Percentiles rank a stretch among this genome's conserved stretches.
phyloP scores from a whole-genome alignment of 257 asterid genomes.

The Nicotiana otophora region DNA sequence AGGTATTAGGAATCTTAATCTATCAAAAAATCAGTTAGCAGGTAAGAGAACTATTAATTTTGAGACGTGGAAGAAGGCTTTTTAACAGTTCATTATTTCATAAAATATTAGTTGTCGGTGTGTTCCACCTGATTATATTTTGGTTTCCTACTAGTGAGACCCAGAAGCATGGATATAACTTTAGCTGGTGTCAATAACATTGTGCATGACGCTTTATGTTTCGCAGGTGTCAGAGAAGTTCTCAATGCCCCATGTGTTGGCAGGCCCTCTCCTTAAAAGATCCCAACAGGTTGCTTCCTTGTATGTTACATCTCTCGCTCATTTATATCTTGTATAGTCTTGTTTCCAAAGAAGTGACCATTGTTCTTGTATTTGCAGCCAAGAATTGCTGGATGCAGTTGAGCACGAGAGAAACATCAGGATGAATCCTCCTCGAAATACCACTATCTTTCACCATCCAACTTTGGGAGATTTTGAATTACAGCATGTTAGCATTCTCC shows the following conservation, averaged over 20 bases:
- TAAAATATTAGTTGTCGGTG: too few species aligned
- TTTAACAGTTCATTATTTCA: not conserved
- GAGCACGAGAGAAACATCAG: constrained; percentile 77
- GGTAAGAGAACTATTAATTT: too few species aligned
- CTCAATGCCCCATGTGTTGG: constrained; percentile 96
- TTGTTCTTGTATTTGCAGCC: constrained; percentile 45
- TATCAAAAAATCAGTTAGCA: too few species aligned
- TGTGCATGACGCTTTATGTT: not conserved
- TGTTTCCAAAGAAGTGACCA: not conserved
- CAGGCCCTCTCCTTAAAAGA: constrained; percentile 71
- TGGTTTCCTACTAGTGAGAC: too few species aligned
- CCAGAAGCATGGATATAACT: not conserved
- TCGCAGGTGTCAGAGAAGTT: constrained; percentile 87
- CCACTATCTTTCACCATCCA: constrained; percentile 91
- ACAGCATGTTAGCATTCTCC: constrained; percentile 60
- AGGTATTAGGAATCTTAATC: too few species aligned
- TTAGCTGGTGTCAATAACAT: not conserved
- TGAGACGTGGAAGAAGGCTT: not conserved
- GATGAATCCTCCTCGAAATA: constrained; percentile 80
- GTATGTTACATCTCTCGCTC: not conserved
- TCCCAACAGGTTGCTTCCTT: constrained; percentile 53
- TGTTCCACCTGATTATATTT: too few species aligned
- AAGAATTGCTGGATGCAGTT: constrained; percentile 85
- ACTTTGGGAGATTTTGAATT: constrained; percentile 90
- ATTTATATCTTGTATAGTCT: not conserved